These are phyloP conservation scores for Lactarius quietus DNA, from an alignment of 768 basidiomycete species.

Conservation along the genomic window DNA sequence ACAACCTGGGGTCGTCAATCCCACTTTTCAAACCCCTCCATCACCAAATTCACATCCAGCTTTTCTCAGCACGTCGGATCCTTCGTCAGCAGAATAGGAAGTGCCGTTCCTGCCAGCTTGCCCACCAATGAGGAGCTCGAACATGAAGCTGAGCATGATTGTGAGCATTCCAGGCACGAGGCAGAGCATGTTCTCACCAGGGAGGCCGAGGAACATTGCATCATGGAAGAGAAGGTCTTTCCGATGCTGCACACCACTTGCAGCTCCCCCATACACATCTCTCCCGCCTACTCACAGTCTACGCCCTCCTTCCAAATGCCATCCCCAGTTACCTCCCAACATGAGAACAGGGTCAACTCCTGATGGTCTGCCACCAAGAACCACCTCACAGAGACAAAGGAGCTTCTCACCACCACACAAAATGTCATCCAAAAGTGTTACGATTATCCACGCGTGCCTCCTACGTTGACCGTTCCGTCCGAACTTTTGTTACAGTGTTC, in stretches of 20 bases:
- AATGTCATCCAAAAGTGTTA: conserved; percentile 72
- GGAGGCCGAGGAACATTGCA: conserved; percentile 65
- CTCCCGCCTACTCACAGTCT: conserved; percentile 59
- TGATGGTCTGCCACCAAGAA: conserved; percentile 81
- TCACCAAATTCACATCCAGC: conserved; percentile 68
- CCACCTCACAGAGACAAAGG: conserved; percentile 74
- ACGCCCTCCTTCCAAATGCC: conserved; percentile 37
- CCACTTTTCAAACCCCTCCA: conserved; percentile 64
- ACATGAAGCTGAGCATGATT: conserved; percentile 73
- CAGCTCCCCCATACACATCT: conserved; percentile 43
- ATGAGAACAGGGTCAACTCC: conserved; percentile 40
- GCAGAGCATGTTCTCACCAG: conserved; percentile 71
- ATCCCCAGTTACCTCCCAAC: conserved; percentile 61
- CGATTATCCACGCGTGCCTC: too few species aligned
- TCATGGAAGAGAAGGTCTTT: conserved; percentile 69
- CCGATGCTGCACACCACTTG: conserved; percentile 58
- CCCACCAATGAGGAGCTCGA: conserved; percentile 78
- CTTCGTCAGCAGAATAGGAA: conserved; percentile 51
- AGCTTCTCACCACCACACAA: conserved; percentile 77
- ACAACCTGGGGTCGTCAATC: conserved; percentile 45
- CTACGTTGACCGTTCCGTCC: too few species aligned
- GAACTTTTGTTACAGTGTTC: too few species aligned
- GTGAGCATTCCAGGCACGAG: conserved; percentile 70
- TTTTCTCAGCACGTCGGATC: conserved; percentile 72
- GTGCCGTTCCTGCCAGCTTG: conserved; percentile 36